These are phyloP conservation scores for Cymbopogon citratus DNA, from an alignment of 176 grass and related monocot genomes.

Conservation along the genomic window DNA sequence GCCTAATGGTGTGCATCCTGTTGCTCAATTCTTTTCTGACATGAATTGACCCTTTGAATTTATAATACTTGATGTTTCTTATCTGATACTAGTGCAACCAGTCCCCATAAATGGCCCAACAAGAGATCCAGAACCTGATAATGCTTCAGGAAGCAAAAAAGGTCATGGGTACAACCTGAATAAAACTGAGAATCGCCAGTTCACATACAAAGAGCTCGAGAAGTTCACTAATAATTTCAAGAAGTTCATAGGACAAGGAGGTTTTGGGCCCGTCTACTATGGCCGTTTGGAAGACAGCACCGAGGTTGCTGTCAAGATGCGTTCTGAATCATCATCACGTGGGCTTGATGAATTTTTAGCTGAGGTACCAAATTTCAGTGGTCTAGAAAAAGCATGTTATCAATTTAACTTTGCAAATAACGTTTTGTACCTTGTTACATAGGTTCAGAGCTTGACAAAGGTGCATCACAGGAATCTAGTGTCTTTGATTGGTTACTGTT, in stretches of 20 bases:
- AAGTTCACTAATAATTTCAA: constrained; percentile 26
- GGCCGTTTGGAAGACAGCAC: constrained; percentile 10
- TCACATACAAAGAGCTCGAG: constrained; percentile 35
- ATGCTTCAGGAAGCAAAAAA: not conserved
- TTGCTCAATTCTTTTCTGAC: too few species aligned
- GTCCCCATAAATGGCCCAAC: not conserved
- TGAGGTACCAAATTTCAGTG: constrained; percentile 23
- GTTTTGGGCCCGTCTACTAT: constrained; percentile 38
- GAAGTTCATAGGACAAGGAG: constrained; percentile 24
- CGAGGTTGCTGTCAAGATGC: constrained; percentile 45
- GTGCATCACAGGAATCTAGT: constrained; percentile 28
- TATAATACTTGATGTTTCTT: not conserved
- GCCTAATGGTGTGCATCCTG: too few species aligned
- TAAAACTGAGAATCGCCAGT: constrained; percentile 11
- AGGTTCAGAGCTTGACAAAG: constrained; percentile 28
- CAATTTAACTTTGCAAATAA: not conserved
- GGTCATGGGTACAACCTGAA: not conserved
- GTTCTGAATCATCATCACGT: constrained; percentile 8
- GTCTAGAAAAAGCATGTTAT: not conserved
- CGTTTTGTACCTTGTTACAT: not conserved
- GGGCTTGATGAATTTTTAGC: constrained; percentile 28
- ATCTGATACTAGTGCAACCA: not conserved
- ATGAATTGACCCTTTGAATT: too few species aligned
- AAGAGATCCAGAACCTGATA: not conserved
- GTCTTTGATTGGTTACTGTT: constrained; percentile 30